Percentiles rank a stretch among this genome's conserved stretches.
These are phyloP conservation scores for Fraxinus angustifolia DNA, from an alignment of 305 asterid genomes.

Conservation along the genomic window DNA sequence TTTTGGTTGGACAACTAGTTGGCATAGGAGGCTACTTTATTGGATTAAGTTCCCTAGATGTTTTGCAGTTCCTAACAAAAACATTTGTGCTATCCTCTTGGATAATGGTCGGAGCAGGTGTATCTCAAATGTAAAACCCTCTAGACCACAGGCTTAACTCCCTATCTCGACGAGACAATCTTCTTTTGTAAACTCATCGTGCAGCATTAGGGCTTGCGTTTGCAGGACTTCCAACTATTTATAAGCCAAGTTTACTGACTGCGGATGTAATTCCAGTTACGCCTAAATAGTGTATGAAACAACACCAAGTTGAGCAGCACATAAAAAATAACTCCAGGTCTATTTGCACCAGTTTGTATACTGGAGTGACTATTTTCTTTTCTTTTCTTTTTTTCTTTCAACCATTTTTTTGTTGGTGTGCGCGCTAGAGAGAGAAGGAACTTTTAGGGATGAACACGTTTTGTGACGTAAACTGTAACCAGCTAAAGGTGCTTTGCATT, in stretches of 20 bases:
- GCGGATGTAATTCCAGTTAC: not conserved
- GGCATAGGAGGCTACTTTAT: not conserved
- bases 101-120: not conserved
- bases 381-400: not conserved
- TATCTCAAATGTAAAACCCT: not conserved
- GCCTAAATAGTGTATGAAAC: not conserved
- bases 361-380: not conserved
- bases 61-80: not conserved
- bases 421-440: not conserved
- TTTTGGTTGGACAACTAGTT: not conserved
- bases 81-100: not conserved
- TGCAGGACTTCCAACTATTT: not conserved
- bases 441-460: not conserved
- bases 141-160: not conserved
- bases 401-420: not conserved
- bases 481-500: not conserved
- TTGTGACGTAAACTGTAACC: not conserved
- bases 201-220: not conserved
- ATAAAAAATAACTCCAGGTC: not conserved
- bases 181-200: not conserved
- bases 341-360: not conserved
- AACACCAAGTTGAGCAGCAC: not conserved
- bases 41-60: not conserved
- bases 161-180: not conserved
- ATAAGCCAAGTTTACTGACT: not conserved